These are phyloP conservation scores for Haematococcus sp. DNA, from an alignment of 139 green algal genomes.

Conservation along the genomic window DNA sequence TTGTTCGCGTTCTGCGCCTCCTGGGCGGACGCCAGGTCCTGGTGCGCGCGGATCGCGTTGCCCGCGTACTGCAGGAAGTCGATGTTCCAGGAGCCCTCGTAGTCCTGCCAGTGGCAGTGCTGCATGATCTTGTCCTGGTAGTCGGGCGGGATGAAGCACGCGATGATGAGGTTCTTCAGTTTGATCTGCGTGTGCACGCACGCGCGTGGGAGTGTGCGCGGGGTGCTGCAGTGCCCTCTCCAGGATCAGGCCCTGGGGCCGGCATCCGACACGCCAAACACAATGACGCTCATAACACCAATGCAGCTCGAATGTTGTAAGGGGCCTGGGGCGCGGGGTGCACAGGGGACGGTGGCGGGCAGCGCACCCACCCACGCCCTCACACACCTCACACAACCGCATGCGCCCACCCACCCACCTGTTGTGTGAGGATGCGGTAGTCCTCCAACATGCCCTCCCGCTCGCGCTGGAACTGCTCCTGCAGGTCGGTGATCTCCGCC, in stretches of 20 bases:
- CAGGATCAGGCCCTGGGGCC: no score
- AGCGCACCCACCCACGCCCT: not conserved
- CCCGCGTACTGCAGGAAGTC: slow-evolving; percentile 48
- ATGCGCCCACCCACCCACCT: slow-evolving; percentile 14
- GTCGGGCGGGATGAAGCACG: slow-evolving; percentile 68
- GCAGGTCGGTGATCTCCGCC: slow-evolving; percentile 53
- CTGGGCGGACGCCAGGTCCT: slow-evolving; percentile 1
- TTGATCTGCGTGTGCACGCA: slow-evolving; percentile 49
- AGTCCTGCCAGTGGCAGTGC: slow-evolving; percentile 64
- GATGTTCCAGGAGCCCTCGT: slow-evolving; percentile 59
- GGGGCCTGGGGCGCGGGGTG: no score
- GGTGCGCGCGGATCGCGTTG: slow-evolving; percentile 24
- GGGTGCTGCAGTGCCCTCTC: no score
- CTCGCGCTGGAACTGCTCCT: slow-evolving; percentile 61
- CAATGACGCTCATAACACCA: no score
- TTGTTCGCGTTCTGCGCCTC: not conserved
- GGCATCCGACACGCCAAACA: no score
- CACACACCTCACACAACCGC: not conserved
- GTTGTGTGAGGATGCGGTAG: slow-evolving; percentile 60
- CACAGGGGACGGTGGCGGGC: no score
- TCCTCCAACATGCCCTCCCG: slow-evolving; percentile 67
- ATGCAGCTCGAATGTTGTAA: not conserved
- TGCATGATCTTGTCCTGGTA: slow-evolving; percentile 75
- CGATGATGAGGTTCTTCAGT: slow-evolving; percentile 74
- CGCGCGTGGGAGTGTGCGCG: no score